These are phyloP conservation scores for Diaporthe nobilis DNA, from an alignment of 2,329 filamentous ascomycete genomes.

Conservation along the genomic window DNA sequence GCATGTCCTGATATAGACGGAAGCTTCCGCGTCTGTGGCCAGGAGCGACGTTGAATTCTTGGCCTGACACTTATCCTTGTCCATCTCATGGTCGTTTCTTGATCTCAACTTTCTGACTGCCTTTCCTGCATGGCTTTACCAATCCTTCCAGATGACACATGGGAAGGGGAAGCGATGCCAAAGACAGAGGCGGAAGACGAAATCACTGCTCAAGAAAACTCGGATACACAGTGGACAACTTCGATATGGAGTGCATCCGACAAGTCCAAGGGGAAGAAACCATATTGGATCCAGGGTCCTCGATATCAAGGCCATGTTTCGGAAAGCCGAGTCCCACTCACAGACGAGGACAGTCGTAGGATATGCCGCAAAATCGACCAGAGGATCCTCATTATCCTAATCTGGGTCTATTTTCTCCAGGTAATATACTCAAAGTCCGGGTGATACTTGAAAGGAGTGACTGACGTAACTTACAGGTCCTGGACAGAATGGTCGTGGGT, in stretches of 20 bases:
- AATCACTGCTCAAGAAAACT: background rate
- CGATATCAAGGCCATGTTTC: background rate
- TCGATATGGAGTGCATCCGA: constrained; percentile 1
- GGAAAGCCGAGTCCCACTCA: background rate
- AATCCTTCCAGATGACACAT: background rate
- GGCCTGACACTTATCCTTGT: background rate
- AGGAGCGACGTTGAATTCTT: background rate
- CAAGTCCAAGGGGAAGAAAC: background rate
- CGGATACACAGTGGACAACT: constrained; percentile 2
- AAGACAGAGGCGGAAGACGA: background rate
- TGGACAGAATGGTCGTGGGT: constrained; percentile 72
- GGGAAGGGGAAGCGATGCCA: background rate
- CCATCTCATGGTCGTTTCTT: background rate
- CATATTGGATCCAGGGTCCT: background rate
- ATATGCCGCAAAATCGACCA: constrained; percentile 69
- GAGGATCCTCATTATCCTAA: constrained; percentile 67
- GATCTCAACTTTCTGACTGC: too few relatives aligned
- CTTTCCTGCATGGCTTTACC: background rate
- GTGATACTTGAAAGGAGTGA: background rate
- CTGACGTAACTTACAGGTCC: constrained; percentile 51
- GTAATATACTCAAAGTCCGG: background rate
- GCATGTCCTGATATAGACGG: background rate
- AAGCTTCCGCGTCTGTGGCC: background rate
- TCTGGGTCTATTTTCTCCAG: constrained; percentile 73
- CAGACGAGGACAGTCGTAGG: background rate